phyloP scores from a whole-genome alignment of 192 early-diverging fungal species.

The Spinellus fusiger region DNA sequence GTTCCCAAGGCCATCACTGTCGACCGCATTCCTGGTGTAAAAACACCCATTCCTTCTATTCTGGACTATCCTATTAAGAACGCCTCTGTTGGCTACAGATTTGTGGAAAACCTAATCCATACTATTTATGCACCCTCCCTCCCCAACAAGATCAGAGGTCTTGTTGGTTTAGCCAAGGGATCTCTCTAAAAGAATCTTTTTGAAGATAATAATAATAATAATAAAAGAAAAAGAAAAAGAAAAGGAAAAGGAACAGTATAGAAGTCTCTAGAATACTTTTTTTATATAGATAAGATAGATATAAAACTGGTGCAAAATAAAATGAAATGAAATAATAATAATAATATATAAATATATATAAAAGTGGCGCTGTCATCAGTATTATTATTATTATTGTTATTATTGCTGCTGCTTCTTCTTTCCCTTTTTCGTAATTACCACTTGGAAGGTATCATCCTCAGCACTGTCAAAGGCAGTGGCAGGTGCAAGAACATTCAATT shows the following conservation, averaged over 20 bases:
- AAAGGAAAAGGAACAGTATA: background rate
- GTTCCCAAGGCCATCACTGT: conserved; percentile 65
- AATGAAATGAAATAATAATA: background rate
- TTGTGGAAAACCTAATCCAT: conserved; percentile 50
- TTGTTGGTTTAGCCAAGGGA: conserved; percentile 45
- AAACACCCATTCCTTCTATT: conserved; percentile 68
- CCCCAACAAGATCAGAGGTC: conserved; percentile 44
- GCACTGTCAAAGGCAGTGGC: background rate
- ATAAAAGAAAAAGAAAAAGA: background rate
- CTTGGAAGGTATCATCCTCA: conserved; percentile 20
- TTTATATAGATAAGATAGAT: too few relatives aligned
- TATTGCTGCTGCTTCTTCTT: conserved; percentile 14
- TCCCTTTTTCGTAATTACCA: conserved; percentile 16
- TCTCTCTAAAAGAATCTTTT: conserved; percentile 33
- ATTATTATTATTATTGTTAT: background rate
- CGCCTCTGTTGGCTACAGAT: conserved; percentile 44
- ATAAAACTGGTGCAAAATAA: too few relatives aligned
- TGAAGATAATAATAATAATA: background rate
- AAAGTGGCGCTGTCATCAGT: background rate
- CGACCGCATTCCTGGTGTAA: conserved; percentile 65
- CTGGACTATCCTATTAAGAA: conserved; percentile 71
- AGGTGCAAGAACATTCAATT: conserved; percentile 17
- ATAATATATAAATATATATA: background rate
- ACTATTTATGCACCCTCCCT: conserved; percentile 45
- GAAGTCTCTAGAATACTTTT: too few relatives aligned